Evolutionary conservation across 2,329 filamentous ascomycete genomes (phyloP).

Genomic region (Pezicula neosporulosa): DNA sequence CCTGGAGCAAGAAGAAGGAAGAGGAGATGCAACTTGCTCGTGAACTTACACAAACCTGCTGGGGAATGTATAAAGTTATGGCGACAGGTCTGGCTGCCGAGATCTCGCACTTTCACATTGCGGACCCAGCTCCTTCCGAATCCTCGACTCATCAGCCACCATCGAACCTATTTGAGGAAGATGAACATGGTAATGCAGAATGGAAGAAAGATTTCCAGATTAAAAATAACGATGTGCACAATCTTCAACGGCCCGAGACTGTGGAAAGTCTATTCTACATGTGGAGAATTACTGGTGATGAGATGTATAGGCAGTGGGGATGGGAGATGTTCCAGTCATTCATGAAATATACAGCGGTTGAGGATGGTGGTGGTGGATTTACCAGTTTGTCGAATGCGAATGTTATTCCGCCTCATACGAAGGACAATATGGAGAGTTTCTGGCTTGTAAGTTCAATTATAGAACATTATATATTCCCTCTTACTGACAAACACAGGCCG

Average conservation of each 20-base stretch:
- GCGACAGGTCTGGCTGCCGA: slow-evolving; percentile 89
- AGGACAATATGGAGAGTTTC: slow-evolving; percentile 98
- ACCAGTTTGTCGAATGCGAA: slow-evolving; percentile 77
- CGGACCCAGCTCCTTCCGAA: slow-evolving; percentile 62
- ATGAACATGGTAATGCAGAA: slow-evolving; percentile 43
- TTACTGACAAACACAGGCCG: slow-evolving; percentile 55
- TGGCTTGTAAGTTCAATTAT: slow-evolving; percentile 69
- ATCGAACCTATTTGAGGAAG: slow-evolving; percentile 46
- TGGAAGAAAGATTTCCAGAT: slow-evolving; percentile 81
- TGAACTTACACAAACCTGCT: slow-evolving; percentile 95
- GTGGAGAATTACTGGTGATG: slow-evolving; percentile 94
- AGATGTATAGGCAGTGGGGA: slow-evolving; percentile 89
- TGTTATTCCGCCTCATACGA: slow-evolving; percentile 60
- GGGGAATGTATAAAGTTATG: slow-evolving; percentile 93
- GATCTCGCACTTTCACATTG: slow-evolving; percentile 86
- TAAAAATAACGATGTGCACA: slow-evolving; percentile 81
- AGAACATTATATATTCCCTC: neutral
- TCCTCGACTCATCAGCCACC: slow-evolving; percentile 46
- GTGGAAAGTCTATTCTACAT: slow-evolving; percentile 97
- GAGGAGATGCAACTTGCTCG: slow-evolving; percentile 83
- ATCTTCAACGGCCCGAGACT: slow-evolving; percentile 92
- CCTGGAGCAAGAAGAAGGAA: slow-evolving; percentile 77
- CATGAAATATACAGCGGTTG: slow-evolving; percentile 76
- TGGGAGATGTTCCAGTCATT: slow-evolving; percentile 99
- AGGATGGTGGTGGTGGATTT: slow-evolving; percentile 74